phyloP scores from a whole-genome alignment of 352 stramenopile genomes.

The Globisporangium okanoganense region DNA sequence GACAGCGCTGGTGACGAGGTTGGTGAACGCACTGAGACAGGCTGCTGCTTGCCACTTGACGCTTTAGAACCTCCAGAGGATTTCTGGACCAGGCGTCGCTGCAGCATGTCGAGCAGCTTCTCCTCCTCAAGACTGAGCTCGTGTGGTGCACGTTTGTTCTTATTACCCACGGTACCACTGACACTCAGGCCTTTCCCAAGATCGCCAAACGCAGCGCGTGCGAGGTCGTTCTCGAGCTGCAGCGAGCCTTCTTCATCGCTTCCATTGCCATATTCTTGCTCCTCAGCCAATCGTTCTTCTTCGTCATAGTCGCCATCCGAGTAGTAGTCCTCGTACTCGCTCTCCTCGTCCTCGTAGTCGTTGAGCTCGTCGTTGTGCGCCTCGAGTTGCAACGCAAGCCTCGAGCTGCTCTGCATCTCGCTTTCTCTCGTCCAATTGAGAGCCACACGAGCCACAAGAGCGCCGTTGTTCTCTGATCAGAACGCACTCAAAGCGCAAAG shows the following conservation, averaged over 20 bases:
- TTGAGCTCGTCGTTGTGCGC: conserved; percentile 5
- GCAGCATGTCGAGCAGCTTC: conserved; percentile 9
- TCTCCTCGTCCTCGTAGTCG: conserved; percentile 12
- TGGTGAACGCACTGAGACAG: background rate
- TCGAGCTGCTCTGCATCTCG: background rate
- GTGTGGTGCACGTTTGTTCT: background rate
- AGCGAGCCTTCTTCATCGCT: conserved; percentile 7
- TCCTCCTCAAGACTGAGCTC: conserved; percentile 9
- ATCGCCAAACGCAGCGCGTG: conserved; percentile 3
- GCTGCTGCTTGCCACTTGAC: background rate
- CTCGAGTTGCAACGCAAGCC: background rate
- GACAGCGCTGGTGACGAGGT: conserved; percentile 1
- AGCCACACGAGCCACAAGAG: background rate
- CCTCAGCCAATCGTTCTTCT: background rate
- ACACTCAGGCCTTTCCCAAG: background rate
- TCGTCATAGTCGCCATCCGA: conserved; percentile 19
- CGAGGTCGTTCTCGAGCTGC: conserved; percentile 16
- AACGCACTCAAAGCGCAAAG: background rate
- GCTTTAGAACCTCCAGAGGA: background rate
- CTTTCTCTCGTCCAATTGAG: background rate
- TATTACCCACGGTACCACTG: background rate
- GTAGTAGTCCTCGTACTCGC: conserved; percentile 20
- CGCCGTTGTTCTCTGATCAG: background rate
- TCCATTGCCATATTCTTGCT: no score
- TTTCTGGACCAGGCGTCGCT: conserved; percentile 16